Evolutionary conservation across 129 eudicot species (phyloP), one percentile per base, ranked within the genome.

Genomic region (Sambucus nigra): DNA sequence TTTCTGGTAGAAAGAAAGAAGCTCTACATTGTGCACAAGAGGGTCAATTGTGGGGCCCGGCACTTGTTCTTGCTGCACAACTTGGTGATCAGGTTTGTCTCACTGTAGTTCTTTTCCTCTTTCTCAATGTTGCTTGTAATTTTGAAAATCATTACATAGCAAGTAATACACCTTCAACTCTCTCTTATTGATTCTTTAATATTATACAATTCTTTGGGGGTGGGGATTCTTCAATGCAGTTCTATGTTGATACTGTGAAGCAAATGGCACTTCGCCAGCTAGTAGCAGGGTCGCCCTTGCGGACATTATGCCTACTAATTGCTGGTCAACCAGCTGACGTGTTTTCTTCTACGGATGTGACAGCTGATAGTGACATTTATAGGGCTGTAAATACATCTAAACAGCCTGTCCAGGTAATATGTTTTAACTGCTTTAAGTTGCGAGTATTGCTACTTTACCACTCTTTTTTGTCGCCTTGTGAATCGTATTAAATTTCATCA

Each of bases 1-100:
- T 91, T 57, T 79, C 89, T 67, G 99, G 99, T 57, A 86, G 82
- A 59, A 86, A 77, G 74, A 74, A 58, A 64, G 99, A 91, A 46
- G 99, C 99, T 68, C 68, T 91, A 51, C 73, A 66, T 45, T 56
- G 74, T 76, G 99, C 99, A 58, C 94, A 82, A 42, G 89, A 86
- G 63, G 99, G 99, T 65, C 94, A 91, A 46, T 60, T 82, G 62
- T 91, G 99, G 99, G 95, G 88, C 28, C 86, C 88, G 14, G 99
- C 99, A 31, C 91, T 91, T 55, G 79, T 91, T 59, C 94, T 91
- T 73, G 94, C 99, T 35, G 94, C 87, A 54, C 88, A 86, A 79
- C 95, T 91, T 62, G 95, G 99, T 49, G 87, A 91, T 59, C 95
- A 91, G 88, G 99, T 91, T 57, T 26, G 76, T 76, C 19, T 22